phyloP scores from a whole-genome alignment of 106 monocot species.

The Xerophyta viscosa region DNA sequence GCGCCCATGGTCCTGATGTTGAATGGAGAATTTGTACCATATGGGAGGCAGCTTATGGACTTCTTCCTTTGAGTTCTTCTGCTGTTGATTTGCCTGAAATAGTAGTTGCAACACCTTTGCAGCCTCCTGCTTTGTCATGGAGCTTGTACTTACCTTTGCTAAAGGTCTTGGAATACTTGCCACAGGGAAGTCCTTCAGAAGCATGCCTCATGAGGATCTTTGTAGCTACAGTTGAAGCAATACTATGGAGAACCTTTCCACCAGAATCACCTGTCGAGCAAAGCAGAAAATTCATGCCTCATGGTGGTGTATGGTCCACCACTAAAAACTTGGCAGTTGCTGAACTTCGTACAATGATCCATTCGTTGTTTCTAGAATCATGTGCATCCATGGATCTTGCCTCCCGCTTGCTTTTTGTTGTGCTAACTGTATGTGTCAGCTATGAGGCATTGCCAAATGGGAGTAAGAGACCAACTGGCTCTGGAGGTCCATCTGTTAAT shows the following conservation, averaged over 20 bases:
- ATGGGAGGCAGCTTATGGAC: conserved; percentile 99
- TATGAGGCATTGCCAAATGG: conserved; percentile 85
- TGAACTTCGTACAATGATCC: conserved; percentile 91
- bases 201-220: conserved; percentile 98
- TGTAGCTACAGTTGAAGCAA: conserved; percentile 93
- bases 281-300: conserved; percentile 37
- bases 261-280: conserved; percentile 39
- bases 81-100: conserved; percentile 96
- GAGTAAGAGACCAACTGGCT: conserved; percentile 73
- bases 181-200: conserved; percentile 95
- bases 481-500: conserved; percentile 25
- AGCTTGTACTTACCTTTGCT: conserved; percentile 79
- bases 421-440: conserved; percentile 86
- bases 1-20: conserved; percentile 95
- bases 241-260: conserved; percentile 79
- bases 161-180: conserved; percentile 90
- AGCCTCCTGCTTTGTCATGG: conserved; percentile 93
- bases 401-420: conserved; percentile 82
- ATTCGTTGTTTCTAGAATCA: conserved; percentile 89
- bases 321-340: conserved; percentile 83
- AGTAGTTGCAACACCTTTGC: conserved; percentile 79
- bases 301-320: conserved; percentile 44
- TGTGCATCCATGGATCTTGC: conserved; percentile 94
- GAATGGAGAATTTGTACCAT: conserved; percentile 98
- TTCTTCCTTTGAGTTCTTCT: conserved; percentile 88